Evolutionary conservation across 768 basidiomycete species (phyloP).

Genomic region (Tulasnella sp.): DNA sequence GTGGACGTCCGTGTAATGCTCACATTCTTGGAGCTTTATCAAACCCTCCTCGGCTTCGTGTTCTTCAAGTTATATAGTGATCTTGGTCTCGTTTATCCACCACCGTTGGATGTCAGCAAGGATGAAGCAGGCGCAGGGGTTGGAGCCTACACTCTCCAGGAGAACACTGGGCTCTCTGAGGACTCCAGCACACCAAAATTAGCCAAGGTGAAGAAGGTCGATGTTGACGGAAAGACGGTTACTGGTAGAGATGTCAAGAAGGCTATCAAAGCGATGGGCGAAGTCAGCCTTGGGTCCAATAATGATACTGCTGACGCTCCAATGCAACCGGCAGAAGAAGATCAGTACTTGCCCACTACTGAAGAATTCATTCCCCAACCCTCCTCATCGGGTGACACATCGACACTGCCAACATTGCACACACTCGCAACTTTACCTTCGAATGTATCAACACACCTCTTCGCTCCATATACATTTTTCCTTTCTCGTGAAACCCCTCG

Average conservation of each 20-base stretch:
- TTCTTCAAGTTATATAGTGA: constrained; percentile 99
- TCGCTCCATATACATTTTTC: constrained; percentile 81
- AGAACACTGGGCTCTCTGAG: not conserved
- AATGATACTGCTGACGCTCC: constrained; percentile 5
- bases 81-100: constrained; percentile 85
- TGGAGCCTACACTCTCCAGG: constrained; percentile 60
- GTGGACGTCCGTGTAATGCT: constrained; percentile 97
- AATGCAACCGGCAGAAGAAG: constrained; percentile 18
- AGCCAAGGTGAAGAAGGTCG: constrained; percentile 25
- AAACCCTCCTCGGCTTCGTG: constrained; percentile 88
- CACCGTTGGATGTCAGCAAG: constrained; percentile 67
- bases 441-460: constrained; percentile 50
- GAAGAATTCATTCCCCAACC: constrained; percentile 60
- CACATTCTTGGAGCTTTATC: constrained; percentile 95
- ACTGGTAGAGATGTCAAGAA: constrained; percentile 43
- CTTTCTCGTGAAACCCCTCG: constrained; percentile 87
- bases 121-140: constrained; percentile 81
- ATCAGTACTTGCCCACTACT: constrained; percentile 20
- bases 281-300: constrained; percentile 25
- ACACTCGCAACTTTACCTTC: constrained; percentile 34
- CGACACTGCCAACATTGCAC: constrained; percentile 51
- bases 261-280: constrained; percentile 31
- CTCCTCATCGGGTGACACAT: constrained; percentile 35
- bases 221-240: constrained; percentile 32
- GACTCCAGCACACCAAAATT: constrained; percentile 17